Evolutionary conservation across 257 asterid species (phyloP), one percentile per base, ranked within the genome.

Genomic region (Fraxinus americana): DNA sequence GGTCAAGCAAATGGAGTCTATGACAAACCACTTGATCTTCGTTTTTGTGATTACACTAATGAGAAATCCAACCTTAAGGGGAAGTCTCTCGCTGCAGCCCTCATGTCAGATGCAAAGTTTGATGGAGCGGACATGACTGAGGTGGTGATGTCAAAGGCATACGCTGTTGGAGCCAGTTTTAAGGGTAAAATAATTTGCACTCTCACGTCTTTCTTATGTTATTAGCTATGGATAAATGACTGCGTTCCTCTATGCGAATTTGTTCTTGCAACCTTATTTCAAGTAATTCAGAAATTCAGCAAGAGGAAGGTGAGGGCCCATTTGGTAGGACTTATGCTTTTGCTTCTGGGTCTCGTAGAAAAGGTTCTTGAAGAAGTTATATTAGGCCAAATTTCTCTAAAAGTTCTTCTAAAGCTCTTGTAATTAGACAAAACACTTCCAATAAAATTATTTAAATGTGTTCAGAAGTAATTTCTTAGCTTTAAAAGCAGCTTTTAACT

Each of bases 1-100:
- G 99, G 98, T 16, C 99, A 95, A 87, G 99, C 99, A 21, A 95
- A 95, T 63, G 99, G 99, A 29, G 99, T 95, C 43, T 95, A 95
- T 83, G 98, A 95, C 75, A 93, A 91, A 75, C 96, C 99, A 43
- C 98, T 95, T 19, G 99, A 95, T 84, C 97, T 95, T 41, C 97
- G 99, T 50, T 95, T 93, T 67, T 95, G 99, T 65, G 97, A 95
- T 81, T 95, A 78, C 88, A 86, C 97, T 38, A 95, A 95, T 48
- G 99, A 93, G 72, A 95, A 93, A 83, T 83, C 88, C 66, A 95
- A 95, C 84, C 98, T 95, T 68, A 95, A 92, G 87, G 99, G 99
- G 75, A 93, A 92, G 84, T 84, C 98, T 78, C 84, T 93, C 74
- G 79, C 99, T 3, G 98, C 99, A 13, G 97, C 99, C 12, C 98